Evolutionary conservation across 208 protist genomes (phyloP), one percentile per base, ranked within the genome.

Genomic region (Crithidia sp.): DNA sequence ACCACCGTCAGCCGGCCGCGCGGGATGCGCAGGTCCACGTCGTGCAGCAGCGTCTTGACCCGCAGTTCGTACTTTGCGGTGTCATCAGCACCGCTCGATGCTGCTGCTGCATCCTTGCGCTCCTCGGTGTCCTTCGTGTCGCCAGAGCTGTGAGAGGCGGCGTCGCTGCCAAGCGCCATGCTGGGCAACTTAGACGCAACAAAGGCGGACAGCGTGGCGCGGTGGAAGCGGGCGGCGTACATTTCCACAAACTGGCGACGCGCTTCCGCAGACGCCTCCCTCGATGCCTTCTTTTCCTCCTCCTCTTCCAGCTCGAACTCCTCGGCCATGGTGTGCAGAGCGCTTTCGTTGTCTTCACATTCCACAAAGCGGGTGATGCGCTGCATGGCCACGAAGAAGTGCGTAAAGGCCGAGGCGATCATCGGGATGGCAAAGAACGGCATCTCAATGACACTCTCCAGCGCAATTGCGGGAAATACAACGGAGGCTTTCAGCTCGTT

Each of bases 371-470:
- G 53, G 14, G 62, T 70, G 41, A 98, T 53, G 43, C 95, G 87
- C 9, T 77, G 65, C 77, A 95, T 81, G 17, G 93, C 86, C 13
- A 98, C 90, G 47, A 77, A 72, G 55, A 93, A 95, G 82, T 7
- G 88, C 74, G 1, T 88, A 17, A 12, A 59, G 57, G n/a, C 68
- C 88, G 45, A 97, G 60, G 4, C 95, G n/a, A 9, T 77, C 76
- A 7, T 94, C 89, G n/a, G 98, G 76, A 78, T 93, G 79, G 66
- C 86, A 79, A 54, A 17, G 50, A 96, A 92, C 9, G 96, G 72
- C 13, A 64, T 65, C 36, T 77, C 62, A 19, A 84, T 67, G 37
- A 82, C 59, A 7, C 53, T 28, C n/a, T 74, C 49, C 16, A 84
- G 71, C 13, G 80, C 57, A 37, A 84, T 73, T 3, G 70, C 67